phyloP scores from a whole-genome alignment of 2,329 filamentous ascomycete genomes.

The Balansia obtecta region DNA sequence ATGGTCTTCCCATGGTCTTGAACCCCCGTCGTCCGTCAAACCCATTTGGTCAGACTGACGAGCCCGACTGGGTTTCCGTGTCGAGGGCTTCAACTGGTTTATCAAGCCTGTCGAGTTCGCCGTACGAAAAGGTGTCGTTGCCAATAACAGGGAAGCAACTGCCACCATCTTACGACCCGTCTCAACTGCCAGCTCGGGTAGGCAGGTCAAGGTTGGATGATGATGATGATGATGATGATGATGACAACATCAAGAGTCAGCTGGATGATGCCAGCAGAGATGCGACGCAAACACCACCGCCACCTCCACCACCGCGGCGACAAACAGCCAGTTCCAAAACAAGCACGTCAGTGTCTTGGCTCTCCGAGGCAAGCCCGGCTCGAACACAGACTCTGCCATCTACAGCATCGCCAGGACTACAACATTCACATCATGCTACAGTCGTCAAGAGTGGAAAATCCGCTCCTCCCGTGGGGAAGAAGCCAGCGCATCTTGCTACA shows the following conservation, averaged over 20 bases:
- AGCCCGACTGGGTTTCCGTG: conserved; percentile 74
- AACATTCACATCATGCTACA: conserved; percentile 18
- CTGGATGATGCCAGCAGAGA: conserved; percentile 2
- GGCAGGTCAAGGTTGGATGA: conserved; percentile 31
- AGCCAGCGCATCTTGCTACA: conserved; percentile 42
- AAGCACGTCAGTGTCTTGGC: conserved; percentile 4
- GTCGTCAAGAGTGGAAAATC: conserved; percentile 24
- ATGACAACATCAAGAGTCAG: conserved; percentile 14
- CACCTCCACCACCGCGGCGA: conserved; percentile 29
- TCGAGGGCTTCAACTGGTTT: conserved; percentile 41
- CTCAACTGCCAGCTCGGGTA: conserved; percentile 31
- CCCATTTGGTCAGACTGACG: conserved; percentile 61
- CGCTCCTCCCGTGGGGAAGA: conserved; percentile 48
- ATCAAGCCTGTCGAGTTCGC: conserved; percentile 46
- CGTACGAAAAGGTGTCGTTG: conserved; percentile 44
- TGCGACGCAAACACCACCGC: conserved; percentile 20
- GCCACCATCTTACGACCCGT: conserved; percentile 37
- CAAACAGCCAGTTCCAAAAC: conserved; percentile 21
- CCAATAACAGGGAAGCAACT: conserved; percentile 38
- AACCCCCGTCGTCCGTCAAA: conserved; percentile 70
- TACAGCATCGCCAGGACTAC: conserved; percentile 22
- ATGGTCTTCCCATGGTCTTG: conserved; percentile 43
- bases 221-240: conserved; percentile 31
- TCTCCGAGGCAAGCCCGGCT: conserved; percentile 10
- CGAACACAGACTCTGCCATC: conserved; percentile 16